A percentile compares a stretch with the other conserved stretches of the same genome.
These are phyloP conservation scores for Debaryomyces sp. DNA, from an alignment of 1,139 yeast species.

Conservation along the genomic window DNA sequence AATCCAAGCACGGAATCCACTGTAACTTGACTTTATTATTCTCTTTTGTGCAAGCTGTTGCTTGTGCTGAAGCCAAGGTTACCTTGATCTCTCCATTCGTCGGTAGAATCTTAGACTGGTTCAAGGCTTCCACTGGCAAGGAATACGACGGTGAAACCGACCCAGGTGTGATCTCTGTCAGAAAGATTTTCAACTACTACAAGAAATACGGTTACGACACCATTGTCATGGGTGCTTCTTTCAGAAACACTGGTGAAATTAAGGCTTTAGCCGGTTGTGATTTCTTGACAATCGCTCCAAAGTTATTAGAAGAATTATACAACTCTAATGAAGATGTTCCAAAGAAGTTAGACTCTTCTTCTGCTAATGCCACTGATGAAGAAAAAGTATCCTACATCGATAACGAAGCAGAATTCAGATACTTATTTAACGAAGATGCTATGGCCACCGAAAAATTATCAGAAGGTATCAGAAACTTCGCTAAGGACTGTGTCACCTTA, in stretches of 20 bases:
- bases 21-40: slow-evolving; percentile 93
- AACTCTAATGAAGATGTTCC: slow-evolving; percentile 82
- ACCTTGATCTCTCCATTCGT: slow-evolving; percentile 98
- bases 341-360: slow-evolving; percentile 68
- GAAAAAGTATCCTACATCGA: slow-evolving; percentile 81
- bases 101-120: slow-evolving; percentile 99
- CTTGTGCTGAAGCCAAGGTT: slow-evolving; percentile 97
- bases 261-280: slow-evolving; percentile 97
- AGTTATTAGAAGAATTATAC: slow-evolving; percentile 84
- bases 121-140: slow-evolving; percentile 93
- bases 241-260: slow-evolving; percentile 97
- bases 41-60: slow-evolving; percentile 97
- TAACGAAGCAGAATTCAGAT: slow-evolving; percentile 91
- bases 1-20: slow-evolving; percentile 88
- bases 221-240: slow-evolving; percentile 99
- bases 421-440: slow-evolving; percentile 89
- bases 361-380: slow-evolving; percentile 51
- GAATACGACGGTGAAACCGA: slow-evolving; percentile 78
- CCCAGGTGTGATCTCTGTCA: slow-evolving; percentile 96
- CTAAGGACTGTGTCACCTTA: slow-evolving; percentile 90
- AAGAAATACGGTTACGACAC: slow-evolving; percentile 96
- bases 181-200: slow-evolving; percentile 91
- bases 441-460: slow-evolving; percentile 98
- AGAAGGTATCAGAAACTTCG: slow-evolving; percentile 97
- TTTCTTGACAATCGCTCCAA: slow-evolving; percentile 94